phyloP scores from a whole-genome alignment of 345 rosid species.

The Crucihimalaya himalaica region DNA sequence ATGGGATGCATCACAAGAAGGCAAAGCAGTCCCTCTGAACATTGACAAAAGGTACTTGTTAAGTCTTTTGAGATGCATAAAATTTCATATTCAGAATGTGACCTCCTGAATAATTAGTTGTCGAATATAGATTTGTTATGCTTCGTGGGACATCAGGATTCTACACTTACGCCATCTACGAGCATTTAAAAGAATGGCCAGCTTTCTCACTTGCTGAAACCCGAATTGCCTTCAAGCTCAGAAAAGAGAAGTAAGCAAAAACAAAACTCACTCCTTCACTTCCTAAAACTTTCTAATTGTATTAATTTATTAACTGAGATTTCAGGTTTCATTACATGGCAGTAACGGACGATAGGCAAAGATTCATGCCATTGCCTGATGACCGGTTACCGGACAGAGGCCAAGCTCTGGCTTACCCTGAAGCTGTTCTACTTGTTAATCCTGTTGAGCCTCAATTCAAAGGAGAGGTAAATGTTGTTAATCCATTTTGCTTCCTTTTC shows the following conservation, averaged over 20 bases:
- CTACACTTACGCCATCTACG: constrained; percentile 83
- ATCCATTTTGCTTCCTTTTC: neutral
- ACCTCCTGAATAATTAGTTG: neutral
- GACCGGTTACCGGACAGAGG: constrained; percentile 67
- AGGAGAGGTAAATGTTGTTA: constrained; percentile 56
- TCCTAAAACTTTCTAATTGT: neutral
- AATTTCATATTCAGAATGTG: neutral
- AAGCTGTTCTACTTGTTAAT: constrained; percentile 74
- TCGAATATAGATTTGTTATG: constrained; percentile 62
- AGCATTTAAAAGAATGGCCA: constrained; percentile 81
- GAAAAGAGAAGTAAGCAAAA: constrained; percentile 68
- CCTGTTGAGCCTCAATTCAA: constrained; percentile 65
- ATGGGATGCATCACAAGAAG: constrained; percentile 42
- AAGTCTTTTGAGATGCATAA: neutral
- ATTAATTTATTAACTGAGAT: neutral
- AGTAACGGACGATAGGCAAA: constrained; percentile 81
- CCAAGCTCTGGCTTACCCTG: constrained; percentile 73
- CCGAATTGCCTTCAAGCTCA: constrained; percentile 77
- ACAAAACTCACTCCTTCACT: neutral
- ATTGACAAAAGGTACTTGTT: constrained; percentile 69
- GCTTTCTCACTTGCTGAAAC: constrained; percentile 74
- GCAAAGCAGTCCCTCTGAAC: constrained; percentile 54
- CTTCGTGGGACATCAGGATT: constrained; percentile 76
- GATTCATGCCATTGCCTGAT: constrained; percentile 90
- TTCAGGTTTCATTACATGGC: constrained; percentile 88